Conservation (phyloP, 2,329 filamentous ascomycete genomes). For the Aurifilum marmelostoma region DNA sequence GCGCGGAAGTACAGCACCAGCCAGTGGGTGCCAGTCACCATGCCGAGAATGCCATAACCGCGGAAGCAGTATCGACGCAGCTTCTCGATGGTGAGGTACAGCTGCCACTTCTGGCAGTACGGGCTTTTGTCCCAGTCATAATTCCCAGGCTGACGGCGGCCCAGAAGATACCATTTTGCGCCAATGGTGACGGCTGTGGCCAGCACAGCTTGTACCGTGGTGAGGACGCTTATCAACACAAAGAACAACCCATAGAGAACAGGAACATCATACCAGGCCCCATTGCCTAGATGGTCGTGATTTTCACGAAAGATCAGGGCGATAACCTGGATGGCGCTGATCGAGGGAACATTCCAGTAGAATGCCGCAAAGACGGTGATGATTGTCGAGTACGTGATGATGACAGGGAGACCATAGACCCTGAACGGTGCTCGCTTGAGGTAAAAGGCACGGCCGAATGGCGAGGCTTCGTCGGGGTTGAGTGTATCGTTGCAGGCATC, state of each 20-base stretch:
- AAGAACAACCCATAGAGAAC: conserved; percentile 47
- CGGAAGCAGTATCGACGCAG: conserved; percentile 54
- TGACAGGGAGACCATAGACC: conserved; percentile 51
- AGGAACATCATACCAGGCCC: conserved; percentile 40
- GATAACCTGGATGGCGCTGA: conserved; percentile 52
- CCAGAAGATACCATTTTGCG: conserved; percentile 57
- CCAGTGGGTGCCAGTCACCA: conserved; percentile 58
- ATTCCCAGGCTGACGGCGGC: conserved; percentile 53
- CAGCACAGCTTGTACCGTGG: conserved; percentile 46
- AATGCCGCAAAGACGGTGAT: conserved; percentile 50
- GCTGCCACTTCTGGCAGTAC: conserved; percentile 63
- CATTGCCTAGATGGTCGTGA: conserved; percentile 32
- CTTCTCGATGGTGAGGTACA: conserved; percentile 56
- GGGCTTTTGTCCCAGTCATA: conserved; percentile 61
- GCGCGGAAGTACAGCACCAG: conserved; percentile 56
- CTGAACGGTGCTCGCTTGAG: conserved; percentile 52
- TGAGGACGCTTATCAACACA: conserved; percentile 46
- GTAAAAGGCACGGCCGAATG: conserved; percentile 62
- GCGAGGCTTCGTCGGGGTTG: conserved; percentile 38
- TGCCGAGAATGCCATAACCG: conserved; percentile 53
- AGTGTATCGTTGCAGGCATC: neutral
- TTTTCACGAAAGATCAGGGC: conserved; percentile 37
- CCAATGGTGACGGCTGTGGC: conserved; percentile 48
- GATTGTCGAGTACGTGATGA: conserved; percentile 54
- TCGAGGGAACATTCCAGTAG: conserved; percentile 55